Evolutionary conservation across 73 alveolate genomes (phyloP).

Genomic region (Stentor coeruleus): DNA sequence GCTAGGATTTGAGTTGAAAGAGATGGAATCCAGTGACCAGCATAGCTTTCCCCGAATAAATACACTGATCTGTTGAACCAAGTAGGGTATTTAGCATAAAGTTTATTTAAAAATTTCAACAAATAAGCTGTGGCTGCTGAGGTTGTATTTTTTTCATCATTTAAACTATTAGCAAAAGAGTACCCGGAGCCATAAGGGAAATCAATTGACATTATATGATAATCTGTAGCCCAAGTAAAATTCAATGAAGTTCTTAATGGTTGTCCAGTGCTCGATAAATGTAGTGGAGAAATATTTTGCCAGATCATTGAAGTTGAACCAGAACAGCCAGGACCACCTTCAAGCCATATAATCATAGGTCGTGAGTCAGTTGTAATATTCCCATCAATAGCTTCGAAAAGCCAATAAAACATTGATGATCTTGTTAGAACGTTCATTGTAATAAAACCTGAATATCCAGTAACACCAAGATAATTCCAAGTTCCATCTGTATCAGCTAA

Average conservation of each 20-base stretch:
- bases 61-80: constrained; percentile 57
- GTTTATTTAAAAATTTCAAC: constrained; percentile 40
- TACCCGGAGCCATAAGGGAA: constrained; percentile 61
- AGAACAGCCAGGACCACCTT: constrained; percentile 92
- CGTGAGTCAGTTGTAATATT: constrained; percentile 36
- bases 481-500: constrained; percentile 21
- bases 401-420: constrained; percentile 23
- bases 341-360: constrained; percentile 68
- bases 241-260: background rate
- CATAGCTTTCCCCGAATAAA: constrained; percentile 84
- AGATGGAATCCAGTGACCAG: constrained; percentile 81
- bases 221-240: constrained; percentile 31
- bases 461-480: background rate
- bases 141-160: background rate
- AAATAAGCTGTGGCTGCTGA: background rate
- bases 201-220: constrained; percentile 51
- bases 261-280: background rate
- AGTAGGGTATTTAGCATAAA: constrained; percentile 54
- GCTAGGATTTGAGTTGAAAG: constrained; percentile 41
- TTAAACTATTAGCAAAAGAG: background rate
- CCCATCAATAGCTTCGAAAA: constrained; percentile 1
- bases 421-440: constrained; percentile 14
- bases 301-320: constrained; percentile 53
- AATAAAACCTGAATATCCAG: constrained; percentile 9
- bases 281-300: constrained; percentile 71